Evolutionary conservation across 2,329 filamentous ascomycete genomes (phyloP).

Genomic region (Orbilia brochopaga): DNA sequence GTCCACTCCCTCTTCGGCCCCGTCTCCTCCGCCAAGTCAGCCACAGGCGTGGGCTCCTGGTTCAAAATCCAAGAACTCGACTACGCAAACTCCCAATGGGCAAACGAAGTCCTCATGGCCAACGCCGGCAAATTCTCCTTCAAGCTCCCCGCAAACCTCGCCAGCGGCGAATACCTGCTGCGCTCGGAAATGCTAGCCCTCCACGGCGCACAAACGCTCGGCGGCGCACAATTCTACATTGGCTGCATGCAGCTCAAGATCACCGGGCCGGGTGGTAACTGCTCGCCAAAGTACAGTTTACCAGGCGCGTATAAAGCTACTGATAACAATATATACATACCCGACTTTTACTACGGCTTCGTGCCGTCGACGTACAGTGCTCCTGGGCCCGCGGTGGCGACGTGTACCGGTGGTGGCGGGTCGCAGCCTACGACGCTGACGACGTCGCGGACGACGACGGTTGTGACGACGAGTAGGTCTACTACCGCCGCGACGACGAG

Average conservation of each 20-base stretch:
- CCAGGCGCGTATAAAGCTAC: conserved; percentile 56
- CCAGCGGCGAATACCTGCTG: conserved; percentile 57
- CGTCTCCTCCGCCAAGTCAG: conserved; percentile 53
- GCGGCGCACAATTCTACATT: conserved; percentile 57
- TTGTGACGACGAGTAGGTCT: conserved; percentile 29
- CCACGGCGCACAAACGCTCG: conserved; percentile 55
- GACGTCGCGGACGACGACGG: conserved; percentile 34
- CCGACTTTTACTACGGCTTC: conserved; percentile 57
- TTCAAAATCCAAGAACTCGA: conserved; percentile 56
- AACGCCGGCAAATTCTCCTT: conserved; percentile 52
- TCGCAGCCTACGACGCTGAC: conserved; percentile 9
- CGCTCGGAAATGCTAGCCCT: conserved; percentile 58
- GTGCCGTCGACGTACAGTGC: conserved; percentile 56
- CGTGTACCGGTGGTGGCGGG: conserved; percentile 43
- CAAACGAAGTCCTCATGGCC: conserved; percentile 55
- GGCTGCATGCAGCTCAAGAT: conserved; percentile 57
- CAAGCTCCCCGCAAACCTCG: conserved; percentile 55
- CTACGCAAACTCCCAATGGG: conserved; percentile 55
- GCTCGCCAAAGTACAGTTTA: conserved; percentile 56
- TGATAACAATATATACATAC: conserved; percentile 55
- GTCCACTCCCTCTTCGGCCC: conserved; percentile 58
- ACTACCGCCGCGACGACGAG: conserved; percentile 44
- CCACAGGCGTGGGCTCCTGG: conserved; percentile 56
- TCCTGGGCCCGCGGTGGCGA: conserved; percentile 54
- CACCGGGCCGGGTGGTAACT: conserved; percentile 55